These are phyloP conservation scores for Babesia ovata DNA, from an alignment of 169 alveolate species.

Conservation along the genomic window DNA sequence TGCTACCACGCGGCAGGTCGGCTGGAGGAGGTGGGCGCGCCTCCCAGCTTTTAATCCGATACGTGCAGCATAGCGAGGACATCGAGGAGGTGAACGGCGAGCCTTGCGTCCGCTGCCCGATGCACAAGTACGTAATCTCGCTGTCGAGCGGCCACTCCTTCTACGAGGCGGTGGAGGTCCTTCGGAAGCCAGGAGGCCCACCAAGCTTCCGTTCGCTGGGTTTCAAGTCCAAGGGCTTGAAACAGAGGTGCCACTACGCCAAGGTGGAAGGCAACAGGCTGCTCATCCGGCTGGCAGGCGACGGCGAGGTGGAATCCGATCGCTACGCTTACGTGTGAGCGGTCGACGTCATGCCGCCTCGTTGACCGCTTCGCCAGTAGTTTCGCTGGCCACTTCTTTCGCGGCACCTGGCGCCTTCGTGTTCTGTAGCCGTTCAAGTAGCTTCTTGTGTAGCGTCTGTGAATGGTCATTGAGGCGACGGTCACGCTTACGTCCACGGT, in stretches of 20 bases:
- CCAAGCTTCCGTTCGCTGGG: conserved; percentile 20
- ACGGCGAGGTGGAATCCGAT: conserved; percentile 47
- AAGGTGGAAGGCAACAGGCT: conserved; percentile 35
- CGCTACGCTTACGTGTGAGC: conserved; percentile 38
- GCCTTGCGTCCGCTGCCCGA: conserved; percentile 77
- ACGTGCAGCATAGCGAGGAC: conserved; percentile 62
- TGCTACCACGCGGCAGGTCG: conserved; percentile 79
- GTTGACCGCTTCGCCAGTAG: background rate
- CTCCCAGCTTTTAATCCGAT: background rate
- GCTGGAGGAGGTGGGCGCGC: conserved; percentile 55
- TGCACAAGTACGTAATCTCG: conserved; percentile 71
- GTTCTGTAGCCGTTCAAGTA: conserved; percentile 58
- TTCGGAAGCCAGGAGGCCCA: background rate
- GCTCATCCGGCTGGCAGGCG: conserved; percentile 11
- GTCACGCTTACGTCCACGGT: conserved; percentile 47
- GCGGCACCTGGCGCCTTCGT: background rate
- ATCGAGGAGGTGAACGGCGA: conserved; percentile 72
- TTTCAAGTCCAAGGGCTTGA: conserved; percentile 64
- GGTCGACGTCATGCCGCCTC: background rate
- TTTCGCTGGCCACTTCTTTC: background rate
- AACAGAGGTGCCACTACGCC: conserved; percentile 52
- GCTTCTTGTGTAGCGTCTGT: conserved; percentile 47
- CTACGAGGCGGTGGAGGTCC: conserved; percentile 64
- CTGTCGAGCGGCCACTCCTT: conserved; percentile 72
- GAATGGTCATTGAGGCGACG: background rate